Percentiles rank a stretch among this genome's conserved stretches.
Conservation (phyloP, 1,284 basidiomycete species). For the Salmacisia buchloeana region DNA sequence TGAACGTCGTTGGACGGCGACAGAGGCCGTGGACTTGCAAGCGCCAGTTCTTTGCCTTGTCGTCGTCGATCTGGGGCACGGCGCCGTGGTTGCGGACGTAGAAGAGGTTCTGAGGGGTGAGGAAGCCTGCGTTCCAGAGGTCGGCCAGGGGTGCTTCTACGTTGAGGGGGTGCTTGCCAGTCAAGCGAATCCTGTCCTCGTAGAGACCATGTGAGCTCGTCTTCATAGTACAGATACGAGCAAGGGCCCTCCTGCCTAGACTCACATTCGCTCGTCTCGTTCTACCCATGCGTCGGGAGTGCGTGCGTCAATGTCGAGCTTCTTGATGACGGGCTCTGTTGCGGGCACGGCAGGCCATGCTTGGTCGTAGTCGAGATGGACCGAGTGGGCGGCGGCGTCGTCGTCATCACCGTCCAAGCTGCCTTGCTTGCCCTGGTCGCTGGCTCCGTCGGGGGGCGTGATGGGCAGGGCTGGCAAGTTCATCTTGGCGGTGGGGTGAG, state of each 20-base stretch:
- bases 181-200: slow-evolving; percentile 20
- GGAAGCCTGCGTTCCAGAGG: slow-evolving; percentile 59
- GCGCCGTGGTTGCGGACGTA: slow-evolving; percentile 67
- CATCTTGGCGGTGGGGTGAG: neutral
- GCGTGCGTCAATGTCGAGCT: slow-evolving; percentile 28
- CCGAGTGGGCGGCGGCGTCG: neutral
- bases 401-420: neutral
- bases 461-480: neutral
- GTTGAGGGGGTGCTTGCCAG: slow-evolving; percentile 60
- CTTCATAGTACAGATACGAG: neutral
- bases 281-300: slow-evolving; percentile 43
- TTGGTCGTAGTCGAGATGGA: slow-evolving; percentile 17
- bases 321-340: slow-evolving; percentile 19
- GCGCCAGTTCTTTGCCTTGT: slow-evolving; percentile 56
- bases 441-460: neutral
- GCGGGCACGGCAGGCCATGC: slow-evolving; percentile 26
- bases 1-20: slow-evolving; percentile 26
- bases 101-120: slow-evolving; percentile 63
- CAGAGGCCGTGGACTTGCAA: slow-evolving; percentile 56
- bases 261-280: slow-evolving; percentile 32
- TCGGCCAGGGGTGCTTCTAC: slow-evolving; percentile 57
- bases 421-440: neutral
- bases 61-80: slow-evolving; percentile 57
- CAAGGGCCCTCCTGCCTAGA: neutral
- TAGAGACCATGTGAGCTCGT: neutral